Base-by-base conservation (phyloP, 2,329 filamentous ascomycete species). In the Xylariaceae sp. region DNA sequence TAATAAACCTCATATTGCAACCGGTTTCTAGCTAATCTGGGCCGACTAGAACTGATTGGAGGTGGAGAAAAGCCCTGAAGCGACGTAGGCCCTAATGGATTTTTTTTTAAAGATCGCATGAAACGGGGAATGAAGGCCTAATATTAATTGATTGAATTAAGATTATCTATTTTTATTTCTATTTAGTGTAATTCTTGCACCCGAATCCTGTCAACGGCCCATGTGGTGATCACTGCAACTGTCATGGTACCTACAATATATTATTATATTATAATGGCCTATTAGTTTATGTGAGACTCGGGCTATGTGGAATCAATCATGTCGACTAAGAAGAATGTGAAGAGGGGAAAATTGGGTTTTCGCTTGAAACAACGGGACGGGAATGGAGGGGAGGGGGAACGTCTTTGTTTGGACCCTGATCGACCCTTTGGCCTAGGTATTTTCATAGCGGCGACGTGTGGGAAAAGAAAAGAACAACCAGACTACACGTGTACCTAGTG, bases 151-250 rank as follows among this genome's bases (percentile, higher is more conserved):
- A 59, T 56, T 55, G 47, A n/a, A 45, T 56, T 62, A 53, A 59
- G 23, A 59, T 59, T 49, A 55, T 60, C 49, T 62, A 60, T 60
- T 60, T 56, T 43, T 50, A 47, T 52, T 52, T 52, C 24, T 59
- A 54, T 29, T n/a, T 47, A n/a, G n/a, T n/a, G n/a, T n/a, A n/a
- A n/a, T 31, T 44, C 9, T n/a, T 6, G 34, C 28, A 34, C 14
- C 41, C 33, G 34, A 6, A 51, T 46, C 36, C 26, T 46, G 37
- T 34, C 52, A 49, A 5, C 37, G 7, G 34, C 37, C 53, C 57
- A 47, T 58, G 58, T 49, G 53, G 24, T 58, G 58, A 63, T 63
- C 54, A 51, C 44, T 56, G 54, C 48, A 56, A 37, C 33, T 26
- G 52, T 34, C 33, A 36, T 37, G 36, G 28, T 44, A 16, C n/a